Evolutionary conservation across 2,329 filamentous ascomycete species (phyloP).

Genomic region (Rachicladosporium sp.): DNA sequence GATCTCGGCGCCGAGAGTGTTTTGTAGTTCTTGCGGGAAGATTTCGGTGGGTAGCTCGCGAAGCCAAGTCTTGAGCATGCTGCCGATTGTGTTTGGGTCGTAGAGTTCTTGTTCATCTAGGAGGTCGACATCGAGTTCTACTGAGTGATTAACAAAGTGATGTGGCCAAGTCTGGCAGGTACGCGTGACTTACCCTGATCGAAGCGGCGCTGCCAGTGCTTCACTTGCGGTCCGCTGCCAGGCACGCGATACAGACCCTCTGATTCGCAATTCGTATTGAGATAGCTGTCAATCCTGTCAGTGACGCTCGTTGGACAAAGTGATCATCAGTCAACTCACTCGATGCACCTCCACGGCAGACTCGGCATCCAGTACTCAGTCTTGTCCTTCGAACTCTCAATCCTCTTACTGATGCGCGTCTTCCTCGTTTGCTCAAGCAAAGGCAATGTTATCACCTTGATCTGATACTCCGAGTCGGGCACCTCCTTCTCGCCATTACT

Average conservation of each 20-base stretch:
- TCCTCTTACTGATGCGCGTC: conserved; percentile 78
- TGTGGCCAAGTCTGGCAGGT: no score
- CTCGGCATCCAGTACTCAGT: conserved; percentile 99
- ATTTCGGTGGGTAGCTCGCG: conserved; percentile 89
- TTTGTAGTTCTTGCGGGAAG: conserved; percentile 74
- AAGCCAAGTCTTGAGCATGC: conserved; percentile 92
- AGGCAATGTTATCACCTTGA: conserved; percentile 75
- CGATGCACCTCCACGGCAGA: conserved; percentile 88
- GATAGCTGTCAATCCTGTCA: conserved; percentile 55
- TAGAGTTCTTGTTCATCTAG: conserved; percentile 81
- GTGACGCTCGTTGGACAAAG: no score
- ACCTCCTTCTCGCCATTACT: conserved; percentile 51
- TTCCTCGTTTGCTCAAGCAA: conserved; percentile 80
- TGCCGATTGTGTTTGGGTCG: conserved; percentile 92
- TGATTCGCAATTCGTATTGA: conserved; percentile 90
- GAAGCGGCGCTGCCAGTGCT: conserved; percentile 85
- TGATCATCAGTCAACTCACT: conserved; percentile 43
- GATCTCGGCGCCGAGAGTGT: conserved; percentile 68
- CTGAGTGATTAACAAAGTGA: no score
- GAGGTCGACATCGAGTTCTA: conserved; percentile 80
- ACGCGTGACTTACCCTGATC: conserved; percentile 54
- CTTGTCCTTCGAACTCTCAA: conserved; percentile 83
- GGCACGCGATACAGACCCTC: conserved; percentile 89
- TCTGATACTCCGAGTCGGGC: conserved; percentile 69
- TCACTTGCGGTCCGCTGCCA: conserved; percentile 79